Conservation (phyloP, 441 rosid species). For the Gossypium gossypioides region DNA sequence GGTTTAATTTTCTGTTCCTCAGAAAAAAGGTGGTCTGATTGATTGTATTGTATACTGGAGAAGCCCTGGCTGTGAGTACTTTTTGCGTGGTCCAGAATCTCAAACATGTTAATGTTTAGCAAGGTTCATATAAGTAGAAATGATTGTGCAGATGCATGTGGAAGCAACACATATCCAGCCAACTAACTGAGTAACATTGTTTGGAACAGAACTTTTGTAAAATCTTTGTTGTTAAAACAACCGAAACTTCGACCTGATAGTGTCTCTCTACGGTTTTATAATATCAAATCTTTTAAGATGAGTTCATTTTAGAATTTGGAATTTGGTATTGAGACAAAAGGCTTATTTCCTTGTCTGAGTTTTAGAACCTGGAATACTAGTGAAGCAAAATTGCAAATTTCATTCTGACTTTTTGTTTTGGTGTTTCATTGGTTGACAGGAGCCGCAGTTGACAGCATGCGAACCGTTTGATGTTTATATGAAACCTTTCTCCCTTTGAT, state of each 20-base stretch:
- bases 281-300: background rate
- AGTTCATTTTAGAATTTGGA: background rate
- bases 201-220: background rate
- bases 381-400: background rate
- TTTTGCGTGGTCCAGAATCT: background rate
- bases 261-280: background rate
- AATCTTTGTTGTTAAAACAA: background rate
- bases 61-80: background rate
- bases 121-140: background rate
- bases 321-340: background rate
- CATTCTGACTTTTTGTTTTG: background rate
- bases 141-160: background rate
- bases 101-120: background rate
- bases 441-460: constrained; percentile 71
- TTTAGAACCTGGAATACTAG: background rate
- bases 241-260: background rate
- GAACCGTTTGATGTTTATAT: constrained; percentile 66
- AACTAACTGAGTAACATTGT: background rate
- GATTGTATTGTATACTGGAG: background rate
- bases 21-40: background rate
- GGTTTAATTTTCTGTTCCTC: background rate
- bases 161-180: background rate
- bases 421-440: constrained; percentile 37
- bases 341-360: background rate
- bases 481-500: constrained; percentile 59